Evolutionary conservation across 805 yeast genomes (phyloP).

Genomic region (Spathaspora arborariae): DNA sequence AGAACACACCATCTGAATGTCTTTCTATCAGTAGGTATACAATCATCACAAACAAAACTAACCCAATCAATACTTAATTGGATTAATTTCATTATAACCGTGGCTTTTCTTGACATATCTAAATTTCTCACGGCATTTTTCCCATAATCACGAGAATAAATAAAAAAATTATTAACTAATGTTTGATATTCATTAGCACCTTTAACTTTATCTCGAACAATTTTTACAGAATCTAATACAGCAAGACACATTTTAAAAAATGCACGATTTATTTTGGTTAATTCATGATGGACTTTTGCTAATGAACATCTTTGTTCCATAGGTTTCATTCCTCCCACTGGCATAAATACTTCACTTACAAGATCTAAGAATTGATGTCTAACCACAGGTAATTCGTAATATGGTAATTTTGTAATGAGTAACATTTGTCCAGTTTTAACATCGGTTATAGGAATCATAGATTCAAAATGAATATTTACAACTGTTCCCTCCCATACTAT

Average conservation of each 20-base stretch:
- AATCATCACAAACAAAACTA: slow-evolving; percentile 87
- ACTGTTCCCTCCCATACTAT: slow-evolving; percentile 88
- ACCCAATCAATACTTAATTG: slow-evolving; percentile 86
- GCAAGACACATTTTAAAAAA: slow-evolving; percentile 66
- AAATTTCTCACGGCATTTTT: slow-evolving; percentile 63
- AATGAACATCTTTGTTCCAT: slow-evolving; percentile 69
- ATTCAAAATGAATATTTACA: slow-evolving; percentile 47
- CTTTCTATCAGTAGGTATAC: slow-evolving; percentile 84
- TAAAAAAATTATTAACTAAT: slow-evolving; percentile 66
- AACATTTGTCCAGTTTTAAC: slow-evolving; percentile 66
- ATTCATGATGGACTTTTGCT: slow-evolving; percentile 67
- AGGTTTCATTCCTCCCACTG: slow-evolving; percentile 31
- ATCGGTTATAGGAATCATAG: slow-evolving; percentile 45
- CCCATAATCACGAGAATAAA: slow-evolving; percentile 79
- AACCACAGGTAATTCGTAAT: slow-evolving; percentile 48
- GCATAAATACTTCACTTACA: slow-evolving; percentile 50
- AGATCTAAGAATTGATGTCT: slow-evolving; percentile 54
- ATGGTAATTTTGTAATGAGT: slow-evolving; percentile 68
- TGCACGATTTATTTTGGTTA: slow-evolving; percentile 59
- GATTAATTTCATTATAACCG: slow-evolving; percentile 67
- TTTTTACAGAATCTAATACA: slow-evolving; percentile 57
- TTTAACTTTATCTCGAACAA: slow-evolving; percentile 50
- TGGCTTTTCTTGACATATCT: slow-evolving; percentile 63
- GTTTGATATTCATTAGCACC: slow-evolving; percentile 63
- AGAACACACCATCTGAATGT: slow-evolving; percentile 96